These are phyloP conservation scores for Botrytis deweyae DNA, from an alignment of 2,329 filamentous ascomycete species.

Conservation along the genomic window DNA sequence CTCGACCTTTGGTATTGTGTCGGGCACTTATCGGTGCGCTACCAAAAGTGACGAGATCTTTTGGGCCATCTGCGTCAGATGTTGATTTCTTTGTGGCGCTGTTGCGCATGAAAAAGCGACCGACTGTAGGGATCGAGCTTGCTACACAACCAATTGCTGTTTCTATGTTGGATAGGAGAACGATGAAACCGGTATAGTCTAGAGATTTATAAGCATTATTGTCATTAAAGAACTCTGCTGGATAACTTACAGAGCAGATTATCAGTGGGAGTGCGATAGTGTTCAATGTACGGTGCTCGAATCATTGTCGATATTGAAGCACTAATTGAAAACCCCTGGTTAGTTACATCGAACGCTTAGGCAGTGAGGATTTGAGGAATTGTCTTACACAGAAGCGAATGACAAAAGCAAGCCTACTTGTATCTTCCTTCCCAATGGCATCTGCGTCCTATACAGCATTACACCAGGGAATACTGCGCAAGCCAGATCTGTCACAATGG, in stretches of 20 bases:
- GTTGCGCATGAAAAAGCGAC: constrained; percentile 1
- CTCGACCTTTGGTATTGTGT: not conserved
- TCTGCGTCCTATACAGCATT: constrained; percentile 40
- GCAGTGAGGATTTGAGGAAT: not conserved
- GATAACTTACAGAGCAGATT: constrained; percentile 34
- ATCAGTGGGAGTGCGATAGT: not conserved
- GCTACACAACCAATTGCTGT: constrained; percentile 20
- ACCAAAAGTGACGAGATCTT: constrained; percentile 8
- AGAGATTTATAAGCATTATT: not conserved
- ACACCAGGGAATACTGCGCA: constrained; percentile 39
- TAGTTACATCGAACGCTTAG: not conserved
- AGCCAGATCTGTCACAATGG: constrained; percentile 40
- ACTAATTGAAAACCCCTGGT: not conserved
- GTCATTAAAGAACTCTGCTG: not conserved
- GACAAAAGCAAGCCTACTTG: constrained; percentile 32
- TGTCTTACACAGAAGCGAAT: constrained; percentile 21
- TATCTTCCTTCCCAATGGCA: constrained; percentile 34
- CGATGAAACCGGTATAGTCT: constrained; percentile 18
- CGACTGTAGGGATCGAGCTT: constrained; percentile 19
- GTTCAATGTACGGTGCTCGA: constrained; percentile 12
- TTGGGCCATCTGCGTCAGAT: not conserved
- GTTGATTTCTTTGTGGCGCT: not conserved
- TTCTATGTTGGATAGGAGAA: constrained; percentile 20
- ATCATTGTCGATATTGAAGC: constrained; percentile 19
- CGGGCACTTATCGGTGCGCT: constrained; percentile 7